Conservation (phyloP, 2,329 filamentous ascomycete genomes). For the Cyclaneusma minus region DNA sequence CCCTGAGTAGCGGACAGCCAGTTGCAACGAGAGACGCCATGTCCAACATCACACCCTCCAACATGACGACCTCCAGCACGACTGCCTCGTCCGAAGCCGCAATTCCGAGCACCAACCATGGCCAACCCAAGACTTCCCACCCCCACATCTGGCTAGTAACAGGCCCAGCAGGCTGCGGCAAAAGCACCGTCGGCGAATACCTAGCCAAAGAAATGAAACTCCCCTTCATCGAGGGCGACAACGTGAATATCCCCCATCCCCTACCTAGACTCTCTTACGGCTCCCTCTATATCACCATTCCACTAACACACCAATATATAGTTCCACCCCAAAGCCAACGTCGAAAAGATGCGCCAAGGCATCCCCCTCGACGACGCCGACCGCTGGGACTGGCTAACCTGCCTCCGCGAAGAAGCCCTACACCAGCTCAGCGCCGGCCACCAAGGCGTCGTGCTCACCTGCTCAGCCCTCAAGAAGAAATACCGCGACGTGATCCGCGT, state of each 20-base stretch:
- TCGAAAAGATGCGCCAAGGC: slow-evolving; percentile 79
- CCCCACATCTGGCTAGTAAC: slow-evolving; percentile 73
- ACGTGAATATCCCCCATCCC: slow-evolving; percentile 36
- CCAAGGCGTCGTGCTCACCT: slow-evolving; percentile 80
- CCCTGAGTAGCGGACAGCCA: no score
- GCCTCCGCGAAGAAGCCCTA: slow-evolving; percentile 54
- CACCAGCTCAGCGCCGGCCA: slow-evolving; percentile 29
- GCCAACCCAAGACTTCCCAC: slow-evolving; percentile 11
- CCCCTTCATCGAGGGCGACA: slow-evolving; percentile 65
- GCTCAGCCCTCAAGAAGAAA: slow-evolving; percentile 90
- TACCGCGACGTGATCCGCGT: slow-evolving; percentile 87
- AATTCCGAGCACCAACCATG: slow-evolving; percentile 2
- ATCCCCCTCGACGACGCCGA: slow-evolving; percentile 81
- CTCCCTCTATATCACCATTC: slow-evolving; percentile 2
- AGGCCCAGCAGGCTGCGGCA: slow-evolving; percentile 65
- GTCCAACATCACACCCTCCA: no score
- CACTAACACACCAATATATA: slow-evolving; percentile 18
- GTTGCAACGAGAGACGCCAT: no score
- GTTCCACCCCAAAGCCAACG: slow-evolving; percentile 66
- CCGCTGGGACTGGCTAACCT: slow-evolving; percentile 92
- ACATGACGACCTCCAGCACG: no score
- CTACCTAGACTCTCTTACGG: slow-evolving; percentile 1
- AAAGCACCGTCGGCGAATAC: slow-evolving; percentile 57
- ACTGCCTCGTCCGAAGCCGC: no score
- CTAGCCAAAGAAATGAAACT: slow-evolving; percentile 45